Percentiles rank a stretch among this genome's conserved stretches.
Conservation (phyloP, 2,329 filamentous ascomycete species). For the Aquanectria penicillioides region DNA sequence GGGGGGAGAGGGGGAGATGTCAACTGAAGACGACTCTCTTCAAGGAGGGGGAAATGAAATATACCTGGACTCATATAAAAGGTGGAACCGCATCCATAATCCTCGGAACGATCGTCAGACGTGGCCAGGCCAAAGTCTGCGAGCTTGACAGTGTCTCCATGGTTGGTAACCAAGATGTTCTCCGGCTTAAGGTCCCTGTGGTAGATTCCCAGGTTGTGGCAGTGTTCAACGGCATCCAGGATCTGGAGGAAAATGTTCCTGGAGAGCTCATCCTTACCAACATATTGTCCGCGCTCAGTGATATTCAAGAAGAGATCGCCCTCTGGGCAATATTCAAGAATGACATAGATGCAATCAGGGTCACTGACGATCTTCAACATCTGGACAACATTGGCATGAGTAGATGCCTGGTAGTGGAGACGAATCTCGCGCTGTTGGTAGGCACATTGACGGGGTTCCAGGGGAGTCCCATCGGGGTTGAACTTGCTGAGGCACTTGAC, state of each 20-base stretch:
- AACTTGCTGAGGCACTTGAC: conserved; percentile 97
- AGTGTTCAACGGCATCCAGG: conserved; percentile 94
- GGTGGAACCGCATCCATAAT: conserved; percentile 97
- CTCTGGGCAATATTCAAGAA: conserved; percentile 96
- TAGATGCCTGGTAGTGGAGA: conserved; percentile 88
- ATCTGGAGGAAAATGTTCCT: conserved; percentile 93
- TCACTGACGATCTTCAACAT: conserved; percentile 94
- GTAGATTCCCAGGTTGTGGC: conserved; percentile 93
- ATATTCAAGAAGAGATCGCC: conserved; percentile 98
- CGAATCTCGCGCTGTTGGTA: conserved; percentile 95
- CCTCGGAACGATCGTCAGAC: conserved; percentile 82
- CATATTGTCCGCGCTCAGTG: conserved; percentile 92
- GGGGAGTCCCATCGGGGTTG: conserved; percentile 73
- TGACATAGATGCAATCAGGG: conserved; percentile 91
- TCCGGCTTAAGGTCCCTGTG: conserved; percentile 98
- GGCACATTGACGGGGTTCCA: conserved; percentile 86
- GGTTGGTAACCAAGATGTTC: conserved; percentile 92
- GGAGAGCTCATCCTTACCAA: conserved; percentile 89
- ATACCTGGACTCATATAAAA: conserved; percentile 99
- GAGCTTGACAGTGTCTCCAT: conserved; percentile 90
- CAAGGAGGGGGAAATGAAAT: conserved; percentile 41
- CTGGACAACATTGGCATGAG: conserved; percentile 92
- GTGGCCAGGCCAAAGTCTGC: conserved; percentile 98
- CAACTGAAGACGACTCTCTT: conserved; percentile 5
- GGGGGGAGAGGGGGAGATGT: conserved; percentile 19